Percentiles rank a stretch among this genome's conserved stretches.
phyloP scores from a whole-genome alignment of 345 rosid species.

The Arabidopsis thaliana region TAIR10.1 NC_003076.8:18648501-18649000 shows the following conservation, averaged over 20 bases:
- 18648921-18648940: slow-evolving; percentile 97
- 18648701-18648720: slow-evolving; percentile 1
- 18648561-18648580: neutral
- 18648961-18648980: slow-evolving; percentile 81
- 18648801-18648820: slow-evolving; percentile 52
- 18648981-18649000: slow-evolving; percentile 56
- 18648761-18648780: slow-evolving; percentile 1
- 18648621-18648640: neutral
- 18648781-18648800: neutral
- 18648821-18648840: slow-evolving; percentile 67
- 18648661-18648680: slow-evolving; percentile 10
- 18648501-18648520: slow-evolving; percentile 4
- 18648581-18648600: neutral
- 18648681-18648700: neutral
- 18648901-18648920: slow-evolving; percentile 28
- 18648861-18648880: slow-evolving; percentile 30
- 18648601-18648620: neutral
- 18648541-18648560: neutral
- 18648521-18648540: too few relatives aligned
- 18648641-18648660: slow-evolving; percentile 2
- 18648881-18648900: neutral
- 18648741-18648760: neutral
- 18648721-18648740: slow-evolving; percentile 23
- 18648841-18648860: slow-evolving; percentile 17
- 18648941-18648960: slow-evolving; percentile 98